Evolutionary conservation across 768 basidiomycete species (phyloP), one percentile per base, ranked within the genome.

Genomic region (Dioszegia aurantiaca): DNA sequence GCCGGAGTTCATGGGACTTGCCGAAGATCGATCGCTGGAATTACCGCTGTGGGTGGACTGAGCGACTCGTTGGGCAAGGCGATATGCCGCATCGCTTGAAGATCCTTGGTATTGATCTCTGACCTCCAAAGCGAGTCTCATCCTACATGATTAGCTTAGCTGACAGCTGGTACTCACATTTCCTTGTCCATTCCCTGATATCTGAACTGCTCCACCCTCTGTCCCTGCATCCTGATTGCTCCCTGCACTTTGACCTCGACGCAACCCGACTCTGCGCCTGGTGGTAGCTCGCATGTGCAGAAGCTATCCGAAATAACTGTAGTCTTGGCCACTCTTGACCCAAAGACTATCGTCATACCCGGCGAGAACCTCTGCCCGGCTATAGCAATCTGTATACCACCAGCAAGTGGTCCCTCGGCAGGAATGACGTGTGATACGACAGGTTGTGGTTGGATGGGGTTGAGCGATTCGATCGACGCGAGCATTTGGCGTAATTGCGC

Each of bases 341-440:
- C 94, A 76, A 99, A 99, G 1, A 90, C 79, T 65, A 90, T 89
- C 53, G 88, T 85, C 55, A 77, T 69, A 27, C 76, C 78, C 8
- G 68, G 73, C 5, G 71, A 53, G 78, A 99, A 97, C 74, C 92
- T 89, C 52, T 87, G 85, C 9, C 95, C 95, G 6, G 95, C 83
- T 17, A 99, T 80, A 1, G 94, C 98, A 31, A 99, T 87, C 77
- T 95, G 91, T 64, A 90, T 91, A 1, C 94, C 94, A 30, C 93
- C 93, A 59, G 87, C 84, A 21, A 89, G 91, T 10, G 91, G 90
- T 12, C 92, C 79, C 56, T 77, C 77, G 46, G 66, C 70, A 9
- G 79, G 78, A 19, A 79, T 75, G 60, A 77, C 53, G 83, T 83
- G 59, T 82, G 72, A 59, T 82, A 79, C 58, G 58, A 33, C 80